Conservation (phyloP, 345 rosid species). For the Syzygium aqueum region DNA sequence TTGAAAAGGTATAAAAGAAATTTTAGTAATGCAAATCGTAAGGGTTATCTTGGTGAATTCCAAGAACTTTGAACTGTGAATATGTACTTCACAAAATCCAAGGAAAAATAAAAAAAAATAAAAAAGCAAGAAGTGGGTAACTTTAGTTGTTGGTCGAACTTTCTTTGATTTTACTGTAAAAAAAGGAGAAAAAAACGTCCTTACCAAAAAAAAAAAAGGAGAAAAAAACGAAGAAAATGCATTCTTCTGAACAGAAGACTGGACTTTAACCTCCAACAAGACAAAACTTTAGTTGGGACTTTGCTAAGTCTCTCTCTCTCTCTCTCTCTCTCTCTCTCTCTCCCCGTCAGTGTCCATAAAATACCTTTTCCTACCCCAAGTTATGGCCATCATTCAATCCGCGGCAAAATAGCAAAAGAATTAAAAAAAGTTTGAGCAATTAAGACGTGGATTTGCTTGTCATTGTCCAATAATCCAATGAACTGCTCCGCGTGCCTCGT, state of each 20-base stretch:
- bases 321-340: background rate
- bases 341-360: background rate
- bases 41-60: background rate
- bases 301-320: background rate
- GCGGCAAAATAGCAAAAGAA: background rate
- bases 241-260: background rate
- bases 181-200: background rate
- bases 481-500: background rate
- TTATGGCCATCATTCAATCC: background rate
- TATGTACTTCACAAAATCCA: background rate
- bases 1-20: too few species aligned
- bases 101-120: background rate
- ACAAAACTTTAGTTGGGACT: background rate
- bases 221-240: background rate
- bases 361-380: background rate
- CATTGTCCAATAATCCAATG: background rate
- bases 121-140: background rate
- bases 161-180: background rate
- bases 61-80: background rate
- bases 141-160: background rate
- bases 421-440: background rate
- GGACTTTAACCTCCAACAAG: background rate
- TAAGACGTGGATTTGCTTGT: background rate
- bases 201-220: background rate
- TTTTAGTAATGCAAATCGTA: background rate